Conservation (phyloP, 805 yeast species). For the Ogataea sp. region DNA sequence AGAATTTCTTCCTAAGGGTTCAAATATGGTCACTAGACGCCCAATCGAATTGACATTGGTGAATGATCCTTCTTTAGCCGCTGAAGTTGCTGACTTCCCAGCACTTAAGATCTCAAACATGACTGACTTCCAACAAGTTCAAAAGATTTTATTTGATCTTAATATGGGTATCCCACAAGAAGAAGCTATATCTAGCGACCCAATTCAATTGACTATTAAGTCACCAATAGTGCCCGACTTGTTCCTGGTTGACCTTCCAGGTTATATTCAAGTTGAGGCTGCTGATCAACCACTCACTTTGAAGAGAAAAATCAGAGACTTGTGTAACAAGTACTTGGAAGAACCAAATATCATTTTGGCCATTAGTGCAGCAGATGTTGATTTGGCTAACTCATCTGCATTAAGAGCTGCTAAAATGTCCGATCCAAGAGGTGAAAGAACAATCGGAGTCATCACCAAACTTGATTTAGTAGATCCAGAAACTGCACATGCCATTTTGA, state of each 20-base stretch:
- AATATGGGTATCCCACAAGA: conserved; percentile 86
- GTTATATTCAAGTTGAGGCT: conserved; percentile 94
- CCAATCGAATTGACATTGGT: conserved; percentile 93
- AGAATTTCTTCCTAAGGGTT: conserved; percentile 93
- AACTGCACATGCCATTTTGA: conserved; percentile 57
- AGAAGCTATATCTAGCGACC: conserved; percentile 87
- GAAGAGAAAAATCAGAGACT: conserved; percentile 65
- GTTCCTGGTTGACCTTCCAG: conserved; percentile 92
- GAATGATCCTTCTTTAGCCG: conserved; percentile 70
- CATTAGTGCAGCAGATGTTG: conserved; percentile 96
- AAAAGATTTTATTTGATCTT: conserved; percentile 75
- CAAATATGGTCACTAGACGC: conserved; percentile 96
- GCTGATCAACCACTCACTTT: conserved; percentile 89
- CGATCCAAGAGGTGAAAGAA: conserved; percentile 92
- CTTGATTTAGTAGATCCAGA: conserved; percentile 81
- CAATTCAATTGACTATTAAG: conserved; percentile 84
- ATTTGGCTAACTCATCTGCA: conserved; percentile 93
- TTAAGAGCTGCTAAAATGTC: conserved; percentile 80
- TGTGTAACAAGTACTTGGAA: conserved; percentile 81
- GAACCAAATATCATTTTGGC: conserved; percentile 93
- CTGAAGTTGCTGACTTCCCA: conserved; percentile 91
- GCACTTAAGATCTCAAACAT: conserved; percentile 73
- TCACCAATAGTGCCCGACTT: conserved; percentile 90
- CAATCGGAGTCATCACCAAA: conserved; percentile 94
- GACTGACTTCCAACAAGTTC: conserved; percentile 85